Conservation (phyloP, 441 rosid species). For the Populus hybrid region DNA sequence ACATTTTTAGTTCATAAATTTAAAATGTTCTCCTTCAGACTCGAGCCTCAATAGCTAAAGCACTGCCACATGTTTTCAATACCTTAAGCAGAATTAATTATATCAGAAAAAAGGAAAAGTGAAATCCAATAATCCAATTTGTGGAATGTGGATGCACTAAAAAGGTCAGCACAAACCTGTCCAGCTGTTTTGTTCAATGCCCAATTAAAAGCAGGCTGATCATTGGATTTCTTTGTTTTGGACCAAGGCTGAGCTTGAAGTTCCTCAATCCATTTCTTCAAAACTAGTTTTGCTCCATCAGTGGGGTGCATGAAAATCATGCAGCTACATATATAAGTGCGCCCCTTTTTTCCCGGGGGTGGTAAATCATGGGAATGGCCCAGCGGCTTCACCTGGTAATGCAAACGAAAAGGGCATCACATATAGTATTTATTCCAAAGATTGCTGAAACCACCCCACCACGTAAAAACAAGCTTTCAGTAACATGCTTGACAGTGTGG, state of each 20-base stretch:
- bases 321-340: constrained; percentile 85
- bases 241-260: constrained; percentile 71
- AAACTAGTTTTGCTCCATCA: constrained; percentile 68
- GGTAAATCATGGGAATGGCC: constrained; percentile 78
- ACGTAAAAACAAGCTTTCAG: background rate
- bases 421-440: background rate
- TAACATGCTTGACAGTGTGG: no score
- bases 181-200: constrained; percentile 71
- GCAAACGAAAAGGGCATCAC: constrained; percentile 14
- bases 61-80: background rate
- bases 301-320: constrained; percentile 85
- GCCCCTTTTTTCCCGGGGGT: constrained; percentile 69
- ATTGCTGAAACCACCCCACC: background rate
- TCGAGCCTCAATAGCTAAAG: background rate
- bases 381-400: constrained; percentile 69
- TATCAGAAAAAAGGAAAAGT: background rate
- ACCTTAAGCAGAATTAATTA: background rate
- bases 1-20: background rate
- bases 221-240: constrained; percentile 64
- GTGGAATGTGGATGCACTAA: background rate
- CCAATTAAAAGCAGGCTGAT: constrained; percentile 95
- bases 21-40: background rate
- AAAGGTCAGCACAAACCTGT: constrained; percentile 40
- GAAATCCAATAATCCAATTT: background rate
- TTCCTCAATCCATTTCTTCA: constrained; percentile 92